These are phyloP conservation scores for Albatrellus sp. DNA, from an alignment of 1,284 basidiomycete species.

Conservation along the genomic window DNA sequence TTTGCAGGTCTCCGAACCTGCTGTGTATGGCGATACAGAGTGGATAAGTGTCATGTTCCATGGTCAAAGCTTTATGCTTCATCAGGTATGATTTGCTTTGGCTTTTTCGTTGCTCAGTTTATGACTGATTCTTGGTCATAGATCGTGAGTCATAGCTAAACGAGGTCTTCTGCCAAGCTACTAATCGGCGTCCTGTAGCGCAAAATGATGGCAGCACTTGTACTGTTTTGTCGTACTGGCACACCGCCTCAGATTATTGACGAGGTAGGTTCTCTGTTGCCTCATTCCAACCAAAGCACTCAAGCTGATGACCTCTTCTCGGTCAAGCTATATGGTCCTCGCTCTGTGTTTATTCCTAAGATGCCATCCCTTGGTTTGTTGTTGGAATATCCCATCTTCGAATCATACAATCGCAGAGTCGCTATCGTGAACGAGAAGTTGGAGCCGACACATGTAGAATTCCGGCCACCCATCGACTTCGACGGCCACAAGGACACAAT, in stretches of 20 bases:
- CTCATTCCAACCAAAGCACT: no score
- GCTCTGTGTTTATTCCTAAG: constrained; percentile 85
- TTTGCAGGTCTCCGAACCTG: constrained; percentile 60
- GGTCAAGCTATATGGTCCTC: constrained; percentile 54
- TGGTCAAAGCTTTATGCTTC: constrained; percentile 98
- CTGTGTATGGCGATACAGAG: constrained; percentile 82
- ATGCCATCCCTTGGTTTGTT: constrained; percentile 92
- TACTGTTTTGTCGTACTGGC: constrained; percentile 66
- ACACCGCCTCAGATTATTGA: constrained; percentile 67
- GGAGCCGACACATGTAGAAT: constrained; percentile 36
- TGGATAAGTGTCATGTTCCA: constrained; percentile 94
- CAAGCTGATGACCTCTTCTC: neutral
- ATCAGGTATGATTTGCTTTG: constrained; percentile 50
- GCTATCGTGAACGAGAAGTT: constrained; percentile 46
- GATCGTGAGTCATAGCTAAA: constrained; percentile 16
- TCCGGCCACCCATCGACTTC: constrained; percentile 62
- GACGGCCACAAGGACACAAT: constrained; percentile 52
- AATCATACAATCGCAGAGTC: constrained; percentile 66
- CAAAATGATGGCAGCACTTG: constrained; percentile 91
- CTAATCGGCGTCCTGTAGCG: constrained; percentile 38
- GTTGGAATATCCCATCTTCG: constrained; percentile 87
- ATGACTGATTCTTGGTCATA: constrained; percentile 7
- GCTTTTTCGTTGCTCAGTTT: neutral
- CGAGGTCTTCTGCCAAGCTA: constrained; percentile 1
- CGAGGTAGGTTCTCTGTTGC: constrained; percentile 29